A percentile compares a stretch with the other conserved stretches of the same genome.
phyloP scores from a whole-genome alignment of 2,329 filamentous ascomycete genomes.

The Westerdykella aurantiaca region DNA sequence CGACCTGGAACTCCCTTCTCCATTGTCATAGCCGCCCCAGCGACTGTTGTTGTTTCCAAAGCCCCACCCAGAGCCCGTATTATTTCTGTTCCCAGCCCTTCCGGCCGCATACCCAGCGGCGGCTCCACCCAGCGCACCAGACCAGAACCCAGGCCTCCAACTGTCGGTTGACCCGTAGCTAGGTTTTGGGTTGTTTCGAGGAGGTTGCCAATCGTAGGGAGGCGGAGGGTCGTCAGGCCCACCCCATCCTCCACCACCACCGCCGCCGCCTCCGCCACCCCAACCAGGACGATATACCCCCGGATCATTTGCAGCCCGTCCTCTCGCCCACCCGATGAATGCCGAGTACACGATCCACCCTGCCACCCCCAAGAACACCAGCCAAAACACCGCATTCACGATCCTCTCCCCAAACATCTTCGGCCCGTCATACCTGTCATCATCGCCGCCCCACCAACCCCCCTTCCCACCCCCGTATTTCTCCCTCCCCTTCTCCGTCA shows the following conservation, averaged over 20 bases:
- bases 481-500: slow-evolving; percentile 71
- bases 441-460: slow-evolving; percentile 31
- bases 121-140: slow-evolving; percentile 60
- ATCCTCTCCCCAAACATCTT: slow-evolving; percentile 26
- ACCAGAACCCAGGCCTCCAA: slow-evolving; percentile 73
- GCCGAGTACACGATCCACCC: slow-evolving; percentile 58
- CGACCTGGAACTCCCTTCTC: slow-evolving; percentile 33
- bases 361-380: slow-evolving; percentile 56
- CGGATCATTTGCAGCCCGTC: slow-evolving; percentile 17
- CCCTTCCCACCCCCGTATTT: slow-evolving; percentile 57
- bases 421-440: slow-evolving; percentile 36
- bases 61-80: slow-evolving; percentile 30
- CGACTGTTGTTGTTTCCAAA: slow-evolving; percentile 26
- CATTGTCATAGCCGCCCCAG: slow-evolving; percentile 29
- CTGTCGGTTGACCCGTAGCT: slow-evolving; percentile 34
- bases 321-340: slow-evolving; percentile 30
- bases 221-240: slow-evolving; percentile 46
- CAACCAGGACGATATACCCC: slow-evolving; percentile 29
- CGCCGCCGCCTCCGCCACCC: slow-evolving; percentile 35
- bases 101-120: slow-evolving; percentile 63
- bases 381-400: slow-evolving; percentile 50
- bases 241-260: slow-evolving; percentile 34
- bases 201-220: slow-evolving; percentile 40
- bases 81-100: slow-evolving; percentile 37
- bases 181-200: slow-evolving; percentile 14